Percentiles rank a stretch among this genome's conserved stretches.
Evolutionary conservation across 2,329 filamentous ascomycete species (phyloP).

Genomic region (Colletotrichum tofieldiae): DNA sequence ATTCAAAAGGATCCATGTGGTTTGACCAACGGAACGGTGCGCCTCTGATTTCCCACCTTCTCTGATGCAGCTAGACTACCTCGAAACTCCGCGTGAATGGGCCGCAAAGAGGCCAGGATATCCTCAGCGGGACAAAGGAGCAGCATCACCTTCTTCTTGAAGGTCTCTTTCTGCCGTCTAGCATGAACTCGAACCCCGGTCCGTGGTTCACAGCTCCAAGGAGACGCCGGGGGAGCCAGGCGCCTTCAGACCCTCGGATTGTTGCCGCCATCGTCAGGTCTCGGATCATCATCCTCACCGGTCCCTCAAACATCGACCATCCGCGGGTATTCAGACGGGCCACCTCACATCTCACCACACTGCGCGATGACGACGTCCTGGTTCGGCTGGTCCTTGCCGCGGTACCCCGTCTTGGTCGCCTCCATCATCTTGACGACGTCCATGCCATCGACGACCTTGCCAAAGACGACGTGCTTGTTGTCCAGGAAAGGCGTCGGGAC

Average conservation of each 20-base stretch:
- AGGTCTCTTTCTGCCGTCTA: background rate
- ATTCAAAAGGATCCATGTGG: background rate
- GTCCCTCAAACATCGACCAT: background rate
- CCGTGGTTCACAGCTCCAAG: background rate
- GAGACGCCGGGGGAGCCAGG: background rate
- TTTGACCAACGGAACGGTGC: background rate
- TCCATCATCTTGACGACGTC: conserved; percentile 95
- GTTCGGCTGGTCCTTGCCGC: conserved; percentile 84
- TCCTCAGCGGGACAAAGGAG: background rate
- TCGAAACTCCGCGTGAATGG: background rate
- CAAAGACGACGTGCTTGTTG: conserved; percentile 96
- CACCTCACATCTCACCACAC: conserved; percentile 89
- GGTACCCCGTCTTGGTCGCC: conserved; percentile 84
- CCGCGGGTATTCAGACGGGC: background rate
- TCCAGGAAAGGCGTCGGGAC: conserved; percentile 90
- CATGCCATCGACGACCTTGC: conserved; percentile 90
- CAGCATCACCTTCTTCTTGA: no score
- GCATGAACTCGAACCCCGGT: background rate
- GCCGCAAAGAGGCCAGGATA: background rate
- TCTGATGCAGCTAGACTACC: background rate
- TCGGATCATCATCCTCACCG: background rate
- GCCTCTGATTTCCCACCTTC: background rate
- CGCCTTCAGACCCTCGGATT: background rate
- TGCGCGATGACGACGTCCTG: conserved; percentile 87
- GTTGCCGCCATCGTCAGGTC: background rate